Percentiles rank a stretch among this genome's conserved stretches.
phyloP scores from a whole-genome alignment of 2,329 filamentous ascomycete genomes.

The Exophiala phaeomuriformis region DNA sequence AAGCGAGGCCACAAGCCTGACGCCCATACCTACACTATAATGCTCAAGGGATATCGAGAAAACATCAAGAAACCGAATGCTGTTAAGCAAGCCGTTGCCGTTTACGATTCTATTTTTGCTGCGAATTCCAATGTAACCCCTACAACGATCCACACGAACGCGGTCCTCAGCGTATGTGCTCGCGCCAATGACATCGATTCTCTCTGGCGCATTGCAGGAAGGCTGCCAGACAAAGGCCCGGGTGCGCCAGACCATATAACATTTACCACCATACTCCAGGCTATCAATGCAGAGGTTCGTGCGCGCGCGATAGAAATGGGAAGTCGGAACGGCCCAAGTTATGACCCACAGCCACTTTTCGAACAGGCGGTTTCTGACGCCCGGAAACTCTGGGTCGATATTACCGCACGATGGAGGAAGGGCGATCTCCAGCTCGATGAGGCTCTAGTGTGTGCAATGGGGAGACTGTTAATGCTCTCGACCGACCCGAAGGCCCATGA shows the following conservation, averaged over 20 bases:
- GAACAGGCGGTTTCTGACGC: conserved; percentile 54
- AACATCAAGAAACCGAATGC: conserved; percentile 52
- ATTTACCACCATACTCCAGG: conserved; percentile 76
- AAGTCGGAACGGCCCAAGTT: conserved; percentile 21
- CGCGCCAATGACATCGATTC: conserved; percentile 68
- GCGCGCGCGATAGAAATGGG: conserved; percentile 27
- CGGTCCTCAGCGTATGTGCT: conserved; percentile 74
- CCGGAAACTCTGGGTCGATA: conserved; percentile 71
- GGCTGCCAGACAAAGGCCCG: conserved; percentile 57
- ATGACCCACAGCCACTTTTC: conserved; percentile 29
- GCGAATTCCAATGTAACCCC: conserved; percentile 59
- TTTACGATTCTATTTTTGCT: conserved; percentile 69
- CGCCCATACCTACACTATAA: conserved; percentile 71
- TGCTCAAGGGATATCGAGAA: conserved; percentile 66
- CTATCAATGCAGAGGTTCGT: conserved; percentile 50
- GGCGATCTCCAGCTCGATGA: conserved; percentile 69
- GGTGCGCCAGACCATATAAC: conserved; percentile 63
- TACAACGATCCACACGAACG: conserved; percentile 78
- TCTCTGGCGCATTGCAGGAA: conserved; percentile 68
- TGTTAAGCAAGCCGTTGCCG: conserved; percentile 60
- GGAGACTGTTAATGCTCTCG: conserved; percentile 63
- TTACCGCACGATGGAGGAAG: conserved; percentile 66
- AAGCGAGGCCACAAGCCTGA: conserved; percentile 78
- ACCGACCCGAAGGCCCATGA: conserved; percentile 55
- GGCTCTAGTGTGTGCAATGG: conserved; percentile 72